These are phyloP conservation scores for Psophocarpus tetragonolobus DNA, from an alignment of 306 rosid genomes.

Conservation along the genomic window DNA sequence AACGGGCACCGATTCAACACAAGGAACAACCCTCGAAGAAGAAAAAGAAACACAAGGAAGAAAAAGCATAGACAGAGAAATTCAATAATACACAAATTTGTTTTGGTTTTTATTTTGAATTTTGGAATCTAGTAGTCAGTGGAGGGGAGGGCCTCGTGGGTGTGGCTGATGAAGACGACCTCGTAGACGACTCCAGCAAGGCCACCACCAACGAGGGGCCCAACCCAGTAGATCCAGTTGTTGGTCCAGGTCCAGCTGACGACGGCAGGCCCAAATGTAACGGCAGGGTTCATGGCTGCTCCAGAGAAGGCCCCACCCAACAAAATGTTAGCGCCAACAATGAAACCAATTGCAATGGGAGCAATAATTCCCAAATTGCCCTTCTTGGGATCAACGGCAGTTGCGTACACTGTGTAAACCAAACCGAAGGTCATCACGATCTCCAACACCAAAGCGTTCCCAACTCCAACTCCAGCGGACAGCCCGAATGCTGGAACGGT, in stretches of 20 bases:
- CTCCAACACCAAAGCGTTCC: conserved; percentile 77
- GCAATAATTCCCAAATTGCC: conserved; percentile 75
- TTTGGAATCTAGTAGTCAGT: conserved; percentile 44
- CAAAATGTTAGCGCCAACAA: conserved; percentile 87
- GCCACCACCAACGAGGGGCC: conserved; percentile 85
- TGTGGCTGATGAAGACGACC: conserved; percentile 53
- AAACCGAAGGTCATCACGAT: conserved; percentile 89
- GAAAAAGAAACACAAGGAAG: background rate
- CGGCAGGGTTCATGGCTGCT: conserved; percentile 95
- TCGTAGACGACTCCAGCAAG: conserved; percentile 72
- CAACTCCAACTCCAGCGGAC: conserved; percentile 63
- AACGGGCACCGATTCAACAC: conserved; percentile 36
- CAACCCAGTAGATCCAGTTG: conserved; percentile 94
- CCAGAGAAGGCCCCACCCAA: conserved; percentile 85
- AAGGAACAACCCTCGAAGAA: conserved; percentile 21
- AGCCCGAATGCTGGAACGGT: conserved; percentile 55
- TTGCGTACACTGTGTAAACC: conserved; percentile 93
- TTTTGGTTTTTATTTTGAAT: background rate
- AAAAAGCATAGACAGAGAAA: conserved; percentile 24
- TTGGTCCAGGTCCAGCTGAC: conserved; percentile 77
- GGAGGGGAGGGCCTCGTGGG: conserved; percentile 69
- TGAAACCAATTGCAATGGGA: conserved; percentile 91
- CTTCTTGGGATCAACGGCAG: conserved; percentile 82
- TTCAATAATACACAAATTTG: conserved; percentile 5
- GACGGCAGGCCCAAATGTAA: conserved; percentile 81